phyloP scores from a whole-genome alignment of 495 filamentous ascomycete genomes.

The Aspergillus mulundensis region DNA sequence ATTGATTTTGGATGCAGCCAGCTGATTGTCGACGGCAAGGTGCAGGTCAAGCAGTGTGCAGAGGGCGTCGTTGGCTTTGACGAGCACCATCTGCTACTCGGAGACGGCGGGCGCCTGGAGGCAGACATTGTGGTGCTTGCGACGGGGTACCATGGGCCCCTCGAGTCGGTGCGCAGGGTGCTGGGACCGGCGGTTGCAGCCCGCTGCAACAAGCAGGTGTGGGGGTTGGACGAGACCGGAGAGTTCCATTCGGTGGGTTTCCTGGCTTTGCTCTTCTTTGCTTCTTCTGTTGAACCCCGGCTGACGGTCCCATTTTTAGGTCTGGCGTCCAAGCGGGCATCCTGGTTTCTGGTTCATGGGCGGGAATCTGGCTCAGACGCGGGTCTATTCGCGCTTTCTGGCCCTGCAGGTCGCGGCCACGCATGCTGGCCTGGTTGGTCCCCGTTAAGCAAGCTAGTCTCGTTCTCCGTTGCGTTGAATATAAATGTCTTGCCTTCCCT shows the following conservation, averaged over 20 bases:
- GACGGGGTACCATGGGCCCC: conserved; percentile 46
- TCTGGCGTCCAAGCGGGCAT: not conserved
- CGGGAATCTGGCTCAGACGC: not conserved
- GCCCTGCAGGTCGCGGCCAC: not conserved
- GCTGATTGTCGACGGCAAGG: conserved; percentile 69
- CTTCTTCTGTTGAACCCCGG: not conserved
- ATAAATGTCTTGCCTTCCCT: not conserved
- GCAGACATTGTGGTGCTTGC: conserved; percentile 79
- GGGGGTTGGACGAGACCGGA: not conserved
- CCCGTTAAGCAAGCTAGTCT: not conserved
- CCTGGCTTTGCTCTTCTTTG: no score
- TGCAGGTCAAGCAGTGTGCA: conserved; percentile 65
- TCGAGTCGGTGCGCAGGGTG: not conserved
- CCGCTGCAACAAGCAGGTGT: not conserved
- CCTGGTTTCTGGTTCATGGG: not conserved
- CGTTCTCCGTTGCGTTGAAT: not conserved
- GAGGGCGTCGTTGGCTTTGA: conserved; percentile 56
- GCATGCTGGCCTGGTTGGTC: not conserved
- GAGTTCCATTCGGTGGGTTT: not conserved
- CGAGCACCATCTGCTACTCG: conserved; percentile 51
- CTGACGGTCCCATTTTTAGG: not conserved
- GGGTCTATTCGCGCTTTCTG: not conserved
- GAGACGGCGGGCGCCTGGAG: conserved; percentile 59
- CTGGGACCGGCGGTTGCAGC: not conserved
- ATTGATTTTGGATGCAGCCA: conserved; percentile 69